A percentile compares a stretch with the other conserved stretches of the same genome.
Conservation (phyloP, 2,329 filamentous ascomycete genomes). For the Boeremia exigua region DNA sequence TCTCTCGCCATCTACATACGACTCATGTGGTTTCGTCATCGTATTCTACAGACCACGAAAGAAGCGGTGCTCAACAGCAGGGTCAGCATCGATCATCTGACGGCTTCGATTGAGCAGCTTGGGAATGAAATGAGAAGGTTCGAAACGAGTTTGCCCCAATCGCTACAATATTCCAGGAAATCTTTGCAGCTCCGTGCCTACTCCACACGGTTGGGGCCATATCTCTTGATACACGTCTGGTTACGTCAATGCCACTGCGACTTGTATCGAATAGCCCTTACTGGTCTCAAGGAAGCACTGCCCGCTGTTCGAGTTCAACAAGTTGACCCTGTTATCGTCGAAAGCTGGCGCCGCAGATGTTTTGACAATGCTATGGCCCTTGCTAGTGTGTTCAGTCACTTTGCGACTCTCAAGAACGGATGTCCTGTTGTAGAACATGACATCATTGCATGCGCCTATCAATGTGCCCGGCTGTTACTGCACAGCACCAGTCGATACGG, state of each 20-base stretch:
- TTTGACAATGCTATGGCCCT: not conserved
- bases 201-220: not conserved
- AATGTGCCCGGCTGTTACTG: not conserved
- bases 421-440: not conserved
- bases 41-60: not conserved
- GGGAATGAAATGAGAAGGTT: not conserved
- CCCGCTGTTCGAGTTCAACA: not conserved
- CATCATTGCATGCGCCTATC: not conserved
- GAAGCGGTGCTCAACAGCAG: not conserved
- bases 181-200: not conserved
- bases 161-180: not conserved
- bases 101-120: not conserved
- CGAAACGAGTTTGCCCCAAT: not conserved
- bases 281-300: not conserved
- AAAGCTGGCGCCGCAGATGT: not conserved
- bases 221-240: not conserved
- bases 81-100: not conserved
- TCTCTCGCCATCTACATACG: not conserved
- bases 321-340: not conserved
- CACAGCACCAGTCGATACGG: not conserved
- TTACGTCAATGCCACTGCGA: not conserved
- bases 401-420: not conserved
- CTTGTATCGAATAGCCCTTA: not conserved
- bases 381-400: not conserved
- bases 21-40: not conserved